Evolutionary conservation across 352 stramenopile species (phyloP).

Genomic region (Hyaloperonospora brassicae): DNA sequence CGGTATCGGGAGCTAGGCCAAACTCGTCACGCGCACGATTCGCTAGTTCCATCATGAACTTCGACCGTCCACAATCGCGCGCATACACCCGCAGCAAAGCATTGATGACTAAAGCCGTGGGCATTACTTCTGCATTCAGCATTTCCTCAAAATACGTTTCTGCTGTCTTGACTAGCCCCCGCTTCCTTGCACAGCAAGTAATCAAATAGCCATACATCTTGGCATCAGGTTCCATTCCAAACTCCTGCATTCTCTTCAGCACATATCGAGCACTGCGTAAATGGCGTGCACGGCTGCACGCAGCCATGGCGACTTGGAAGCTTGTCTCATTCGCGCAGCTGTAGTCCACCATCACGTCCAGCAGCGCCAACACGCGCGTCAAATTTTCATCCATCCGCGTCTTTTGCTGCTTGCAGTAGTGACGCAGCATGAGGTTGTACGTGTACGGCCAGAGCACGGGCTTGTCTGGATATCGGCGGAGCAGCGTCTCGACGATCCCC

Average conservation of each 20-base stretch:
- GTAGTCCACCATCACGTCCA: slow-evolving; percentile 43
- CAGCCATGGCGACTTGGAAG: slow-evolving; percentile 67
- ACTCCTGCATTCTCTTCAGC: slow-evolving; percentile 36
- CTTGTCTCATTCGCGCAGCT: slow-evolving; percentile 35
- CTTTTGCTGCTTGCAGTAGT: slow-evolving; percentile 34
- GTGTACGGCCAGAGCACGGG: slow-evolving; percentile 32
- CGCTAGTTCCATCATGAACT: slow-evolving; percentile 27
- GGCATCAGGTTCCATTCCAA: slow-evolving; percentile 20
- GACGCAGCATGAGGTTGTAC: slow-evolving; percentile 54
- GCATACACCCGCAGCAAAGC: slow-evolving; percentile 58
- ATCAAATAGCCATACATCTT: slow-evolving; percentile 57
- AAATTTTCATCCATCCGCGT: slow-evolving; percentile 27
- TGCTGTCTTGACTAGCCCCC: slow-evolving; percentile 26
- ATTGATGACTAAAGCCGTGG: slow-evolving; percentile 42
- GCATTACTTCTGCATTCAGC: slow-evolving; percentile 27
- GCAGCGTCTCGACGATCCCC: slow-evolving; percentile 24
- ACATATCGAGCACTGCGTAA: slow-evolving; percentile 32
- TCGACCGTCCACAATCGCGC: slow-evolving; percentile 26
- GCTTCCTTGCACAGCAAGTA: slow-evolving; percentile 49
- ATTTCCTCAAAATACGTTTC: slow-evolving; percentile 45
- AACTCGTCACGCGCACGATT: slow-evolving; percentile 30
- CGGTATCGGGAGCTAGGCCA: slow-evolving; percentile 27
- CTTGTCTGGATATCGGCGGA: slow-evolving; percentile 13
- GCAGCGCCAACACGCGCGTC: slow-evolving; percentile 34
- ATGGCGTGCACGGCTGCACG: slow-evolving; percentile 42